A percentile compares a stretch with the other conserved stretches of the same genome.
phyloP scores from a whole-genome alignment of 345 rosid genomes.

The Dipteronia dyeriana region DNA sequence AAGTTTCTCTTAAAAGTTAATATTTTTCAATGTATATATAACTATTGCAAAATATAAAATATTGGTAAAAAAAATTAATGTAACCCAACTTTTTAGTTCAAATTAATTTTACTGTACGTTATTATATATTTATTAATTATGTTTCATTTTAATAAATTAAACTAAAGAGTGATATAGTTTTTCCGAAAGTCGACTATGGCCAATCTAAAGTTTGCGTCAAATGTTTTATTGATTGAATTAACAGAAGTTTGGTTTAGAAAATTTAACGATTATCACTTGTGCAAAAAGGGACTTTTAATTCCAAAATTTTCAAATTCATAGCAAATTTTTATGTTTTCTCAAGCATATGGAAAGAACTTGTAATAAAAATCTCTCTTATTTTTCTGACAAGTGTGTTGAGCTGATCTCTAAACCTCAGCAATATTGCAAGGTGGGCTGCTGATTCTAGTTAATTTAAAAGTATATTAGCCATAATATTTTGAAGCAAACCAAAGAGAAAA shows the following conservation, averaged over 20 bases:
- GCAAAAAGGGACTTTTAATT: not conserved
- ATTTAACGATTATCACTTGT: not conserved
- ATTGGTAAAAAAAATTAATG: too few relatives aligned
- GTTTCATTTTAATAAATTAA: too few relatives aligned
- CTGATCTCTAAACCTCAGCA: not conserved
- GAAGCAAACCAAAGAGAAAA: constrained; percentile 29
- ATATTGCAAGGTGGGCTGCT: constrained; percentile 16
- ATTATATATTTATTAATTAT: too few relatives aligned
- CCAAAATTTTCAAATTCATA: not conserved
- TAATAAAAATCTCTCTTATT: constrained; percentile 24
- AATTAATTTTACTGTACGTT: too few relatives aligned
- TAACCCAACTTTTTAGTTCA: not conserved
- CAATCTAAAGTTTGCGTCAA: too few relatives aligned
- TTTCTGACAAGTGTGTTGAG: constrained; percentile 27
- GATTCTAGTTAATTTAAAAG: constrained; percentile 19
- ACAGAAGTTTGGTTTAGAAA: not conserved
- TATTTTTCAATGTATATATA: too few relatives aligned
- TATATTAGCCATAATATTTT: constrained; percentile 28
- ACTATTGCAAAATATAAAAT: too few relatives aligned
- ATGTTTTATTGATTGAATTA: not conserved
- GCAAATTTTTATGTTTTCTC: not conserved
- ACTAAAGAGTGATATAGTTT: too few relatives aligned
- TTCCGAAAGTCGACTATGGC: not conserved
- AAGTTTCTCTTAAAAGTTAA: too few relatives aligned
- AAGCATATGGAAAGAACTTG: not conserved